A percentile compares a stretch with the other conserved stretches of the same genome.
These are phyloP conservation scores for Quercus mongolica DNA, from an alignment of 306 rosid genomes.

Conservation along the genomic window DNA sequence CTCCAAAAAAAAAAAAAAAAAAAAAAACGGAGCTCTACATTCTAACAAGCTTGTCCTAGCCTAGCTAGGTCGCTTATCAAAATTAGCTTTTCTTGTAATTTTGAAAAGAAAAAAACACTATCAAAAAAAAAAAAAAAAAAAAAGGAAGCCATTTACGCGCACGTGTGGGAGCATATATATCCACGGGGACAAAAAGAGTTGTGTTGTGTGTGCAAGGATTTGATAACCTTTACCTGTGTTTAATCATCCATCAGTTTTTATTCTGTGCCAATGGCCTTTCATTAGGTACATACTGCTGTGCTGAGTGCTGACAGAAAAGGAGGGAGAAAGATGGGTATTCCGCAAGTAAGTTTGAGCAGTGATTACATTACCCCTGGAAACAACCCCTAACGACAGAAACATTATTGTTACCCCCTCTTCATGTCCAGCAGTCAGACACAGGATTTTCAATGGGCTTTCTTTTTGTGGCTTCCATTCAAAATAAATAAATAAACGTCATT, in stretches of 20 bases:
- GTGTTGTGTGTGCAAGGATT: neutral
- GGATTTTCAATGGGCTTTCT: neutral
- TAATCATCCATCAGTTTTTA: constrained; percentile 27
- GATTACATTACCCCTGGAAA: constrained; percentile 12
- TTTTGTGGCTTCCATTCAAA: no score
- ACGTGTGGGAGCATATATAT: constrained; percentile 1
- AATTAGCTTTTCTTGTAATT: no score
- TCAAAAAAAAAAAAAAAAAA: no score
- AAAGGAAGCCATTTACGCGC: neutral
- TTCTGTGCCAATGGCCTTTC: neutral
- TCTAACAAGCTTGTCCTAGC: no score
- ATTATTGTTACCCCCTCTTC: neutral
- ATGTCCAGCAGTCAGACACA: neutral
- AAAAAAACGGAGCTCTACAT: no score
- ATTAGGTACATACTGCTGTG: neutral
- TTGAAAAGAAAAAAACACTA: no score
- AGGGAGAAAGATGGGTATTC: neutral
- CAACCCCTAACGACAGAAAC: neutral
- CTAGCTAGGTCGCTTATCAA: no score
- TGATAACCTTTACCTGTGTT: constrained; percentile 19
- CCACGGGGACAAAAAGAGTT: constrained; percentile 22
- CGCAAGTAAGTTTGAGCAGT: constrained; percentile 14
- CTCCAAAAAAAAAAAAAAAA: no score
- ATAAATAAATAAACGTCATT: no score
- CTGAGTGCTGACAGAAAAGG: constrained; percentile 2